phyloP scores from a whole-genome alignment of 345 rosid genomes.

The Excoecaria agallocha region DNA sequence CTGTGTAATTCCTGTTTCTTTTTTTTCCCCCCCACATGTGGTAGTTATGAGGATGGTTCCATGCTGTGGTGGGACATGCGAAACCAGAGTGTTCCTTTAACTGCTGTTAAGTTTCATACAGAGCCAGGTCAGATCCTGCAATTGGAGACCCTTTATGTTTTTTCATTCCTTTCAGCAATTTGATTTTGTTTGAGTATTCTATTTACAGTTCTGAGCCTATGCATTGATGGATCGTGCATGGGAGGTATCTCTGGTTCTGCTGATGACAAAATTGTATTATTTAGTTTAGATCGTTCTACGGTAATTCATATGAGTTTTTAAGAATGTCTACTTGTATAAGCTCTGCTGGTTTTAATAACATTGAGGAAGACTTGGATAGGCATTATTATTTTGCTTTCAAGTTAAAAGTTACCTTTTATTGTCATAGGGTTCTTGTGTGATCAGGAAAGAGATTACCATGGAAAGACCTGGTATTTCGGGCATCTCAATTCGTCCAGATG shows the following conservation, averaged over 20 bases:
- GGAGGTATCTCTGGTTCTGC: constrained; percentile 96
- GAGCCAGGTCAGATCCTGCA: constrained; percentile 66
- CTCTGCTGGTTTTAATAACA: not conserved
- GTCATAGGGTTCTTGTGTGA: constrained; percentile 63
- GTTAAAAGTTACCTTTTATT: constrained; percentile 3
- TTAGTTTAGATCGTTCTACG: constrained; percentile 58
- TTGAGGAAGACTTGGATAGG: not conserved
- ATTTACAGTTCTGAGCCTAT: constrained; percentile 63
- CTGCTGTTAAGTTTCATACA: constrained; percentile 72
- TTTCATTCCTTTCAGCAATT: constrained; percentile 4
- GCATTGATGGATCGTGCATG: constrained; percentile 55
- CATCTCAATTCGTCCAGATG: constrained; percentile 67
- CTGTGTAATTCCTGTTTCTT: constrained; percentile 5
- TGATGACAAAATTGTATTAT: constrained; percentile 66
- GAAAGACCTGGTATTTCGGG: constrained; percentile 82
- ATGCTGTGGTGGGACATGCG: constrained; percentile 84
- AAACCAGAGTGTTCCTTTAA: constrained; percentile 54
- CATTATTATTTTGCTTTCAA: not conserved
- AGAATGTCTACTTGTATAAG: not conserved
- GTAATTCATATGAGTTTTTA: constrained; percentile 33
- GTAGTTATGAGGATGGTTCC: constrained; percentile 87
- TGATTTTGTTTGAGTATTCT: constrained; percentile 21
- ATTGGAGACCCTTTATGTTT: not conserved
- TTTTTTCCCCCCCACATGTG: constrained; percentile 7
- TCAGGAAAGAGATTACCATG: constrained; percentile 67